Conservation (phyloP, 495 filamentous ascomycete species). For the Penicillium argentinense region DNA sequence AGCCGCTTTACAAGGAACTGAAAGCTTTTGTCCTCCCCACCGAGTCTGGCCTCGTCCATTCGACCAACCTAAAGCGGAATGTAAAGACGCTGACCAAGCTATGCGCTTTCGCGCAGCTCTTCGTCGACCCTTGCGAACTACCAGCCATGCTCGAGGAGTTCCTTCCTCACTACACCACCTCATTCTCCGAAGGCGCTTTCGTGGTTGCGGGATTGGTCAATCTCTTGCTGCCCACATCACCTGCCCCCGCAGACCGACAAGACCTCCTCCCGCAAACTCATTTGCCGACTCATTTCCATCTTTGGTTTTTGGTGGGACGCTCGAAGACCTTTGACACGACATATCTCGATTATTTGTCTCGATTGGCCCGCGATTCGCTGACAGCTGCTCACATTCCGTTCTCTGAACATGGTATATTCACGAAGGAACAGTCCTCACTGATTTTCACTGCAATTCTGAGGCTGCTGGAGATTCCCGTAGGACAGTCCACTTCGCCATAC, state of each 20-base stretch:
- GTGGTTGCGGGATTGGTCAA: slow-evolving; percentile 85
- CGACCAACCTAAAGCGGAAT: slow-evolving; percentile 64
- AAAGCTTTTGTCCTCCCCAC: slow-evolving; percentile 84
- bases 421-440: slow-evolving; percentile 84
- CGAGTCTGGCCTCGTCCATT: slow-evolving; percentile 67
- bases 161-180: slow-evolving; percentile 92
- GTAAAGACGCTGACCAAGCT: slow-evolving; percentile 79
- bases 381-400: slow-evolving; percentile 74
- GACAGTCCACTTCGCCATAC: slow-evolving; percentile 93
- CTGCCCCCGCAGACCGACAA: slow-evolving; percentile 66
- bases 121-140: slow-evolving; percentile 86
- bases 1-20: slow-evolving; percentile 84
- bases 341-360: slow-evolving; percentile 86
- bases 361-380: slow-evolving; percentile 80
- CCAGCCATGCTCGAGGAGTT: slow-evolving; percentile 90
- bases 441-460: slow-evolving; percentile 91
- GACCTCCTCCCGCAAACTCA: slow-evolving; percentile 79
- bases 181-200: slow-evolving; percentile 83
- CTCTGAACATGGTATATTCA: slow-evolving; percentile 86
- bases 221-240: slow-evolving; percentile 80
- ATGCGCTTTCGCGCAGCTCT: slow-evolving; percentile 83
- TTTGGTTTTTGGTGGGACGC: slow-evolving; percentile 91
- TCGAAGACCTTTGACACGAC: slow-evolving; percentile 84
- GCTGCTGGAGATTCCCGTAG: slow-evolving; percentile 93
- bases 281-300: slow-evolving; percentile 88